A percentile compares a stretch with the other conserved stretches of the same genome.
phyloP scores from a whole-genome alignment of 2,329 filamentous ascomycete species.

The Emmonsiellopsis sp. region DNA sequence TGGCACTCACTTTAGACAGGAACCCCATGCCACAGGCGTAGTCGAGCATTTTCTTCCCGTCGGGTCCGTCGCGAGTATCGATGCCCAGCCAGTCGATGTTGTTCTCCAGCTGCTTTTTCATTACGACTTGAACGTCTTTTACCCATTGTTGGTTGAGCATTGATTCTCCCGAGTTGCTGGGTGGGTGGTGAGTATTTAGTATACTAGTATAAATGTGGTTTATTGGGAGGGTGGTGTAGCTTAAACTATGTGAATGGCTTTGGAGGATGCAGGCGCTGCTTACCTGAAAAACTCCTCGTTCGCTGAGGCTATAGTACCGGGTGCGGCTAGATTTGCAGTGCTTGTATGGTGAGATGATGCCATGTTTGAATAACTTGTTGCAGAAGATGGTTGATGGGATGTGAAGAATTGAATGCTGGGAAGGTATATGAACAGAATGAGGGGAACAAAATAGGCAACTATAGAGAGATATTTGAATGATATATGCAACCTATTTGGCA shows the following conservation, averaged over 20 bases:
- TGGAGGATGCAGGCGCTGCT: background rate
- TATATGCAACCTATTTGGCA: no score
- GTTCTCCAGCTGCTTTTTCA: constrained; percentile 6
- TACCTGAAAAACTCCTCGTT: constrained; percentile 12
- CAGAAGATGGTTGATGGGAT: background rate
- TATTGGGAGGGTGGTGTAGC: background rate
- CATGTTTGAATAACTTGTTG: background rate
- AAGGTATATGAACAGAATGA: background rate
- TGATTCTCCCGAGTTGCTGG: constrained; percentile 1
- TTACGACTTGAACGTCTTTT: constrained; percentile 4
- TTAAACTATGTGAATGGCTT: background rate
- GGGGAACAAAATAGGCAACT: no score
- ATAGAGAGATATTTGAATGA: no score
- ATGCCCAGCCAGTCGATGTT: constrained; percentile 11
- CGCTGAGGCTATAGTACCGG: constrained; percentile 1
- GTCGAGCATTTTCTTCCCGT: constrained; percentile 11
- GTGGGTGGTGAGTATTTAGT: background rate
- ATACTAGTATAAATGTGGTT: background rate
- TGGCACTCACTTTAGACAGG: constrained; percentile 7
- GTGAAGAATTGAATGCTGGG: background rate
- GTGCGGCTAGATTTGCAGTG: background rate
- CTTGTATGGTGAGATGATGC: background rate
- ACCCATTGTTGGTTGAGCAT: constrained; percentile 10
- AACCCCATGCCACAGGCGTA: constrained; percentile 13
- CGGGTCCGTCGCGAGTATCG: background rate